These are phyloP conservation scores for Colletotrichum spaethianum DNA, from an alignment of 2,329 filamentous ascomycete genomes.

Conservation along the genomic window DNA sequence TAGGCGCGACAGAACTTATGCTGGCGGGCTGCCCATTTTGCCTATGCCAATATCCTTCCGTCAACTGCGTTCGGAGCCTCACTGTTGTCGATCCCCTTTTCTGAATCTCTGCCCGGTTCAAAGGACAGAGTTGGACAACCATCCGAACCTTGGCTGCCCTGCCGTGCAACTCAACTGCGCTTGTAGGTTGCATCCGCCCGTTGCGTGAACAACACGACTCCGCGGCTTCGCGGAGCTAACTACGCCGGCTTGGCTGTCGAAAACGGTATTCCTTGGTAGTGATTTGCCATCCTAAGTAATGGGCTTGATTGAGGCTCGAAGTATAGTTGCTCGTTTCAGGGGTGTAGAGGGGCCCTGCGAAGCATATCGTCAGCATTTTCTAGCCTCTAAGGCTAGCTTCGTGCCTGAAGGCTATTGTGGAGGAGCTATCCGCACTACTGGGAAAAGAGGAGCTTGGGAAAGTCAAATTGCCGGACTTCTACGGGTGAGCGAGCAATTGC, in stretches of 20 bases:
- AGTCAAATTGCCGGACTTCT: not conserved
- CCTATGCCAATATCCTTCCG: too few species aligned
- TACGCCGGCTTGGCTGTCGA: not conserved
- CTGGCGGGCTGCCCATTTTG: too few species aligned
- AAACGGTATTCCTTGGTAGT: not conserved
- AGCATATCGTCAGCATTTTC: not conserved
- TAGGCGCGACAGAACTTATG: not conserved
- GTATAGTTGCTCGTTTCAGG: constrained; percentile 8
- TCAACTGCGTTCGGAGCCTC: too few species aligned
- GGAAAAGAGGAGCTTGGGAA: not conserved
- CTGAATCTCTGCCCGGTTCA: too few species aligned
- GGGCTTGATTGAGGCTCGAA: not conserved
- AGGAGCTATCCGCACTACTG: not conserved
- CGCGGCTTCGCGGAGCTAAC: not conserved
- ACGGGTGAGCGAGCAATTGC: not conserved
- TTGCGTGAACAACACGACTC: not conserved
- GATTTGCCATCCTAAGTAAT: not conserved
- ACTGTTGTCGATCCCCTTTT: not conserved
- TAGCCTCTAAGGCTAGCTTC: not conserved
- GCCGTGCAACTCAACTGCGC: not conserved
- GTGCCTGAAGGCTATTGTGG: not conserved
- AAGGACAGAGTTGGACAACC: too few species aligned
- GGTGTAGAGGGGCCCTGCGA: not conserved
- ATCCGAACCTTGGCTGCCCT: too few species aligned
- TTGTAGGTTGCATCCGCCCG: too few species aligned